Evolutionary conservation across 352 stramenopile genomes (phyloP).

Genomic region (Peronospora destructor): DNA sequence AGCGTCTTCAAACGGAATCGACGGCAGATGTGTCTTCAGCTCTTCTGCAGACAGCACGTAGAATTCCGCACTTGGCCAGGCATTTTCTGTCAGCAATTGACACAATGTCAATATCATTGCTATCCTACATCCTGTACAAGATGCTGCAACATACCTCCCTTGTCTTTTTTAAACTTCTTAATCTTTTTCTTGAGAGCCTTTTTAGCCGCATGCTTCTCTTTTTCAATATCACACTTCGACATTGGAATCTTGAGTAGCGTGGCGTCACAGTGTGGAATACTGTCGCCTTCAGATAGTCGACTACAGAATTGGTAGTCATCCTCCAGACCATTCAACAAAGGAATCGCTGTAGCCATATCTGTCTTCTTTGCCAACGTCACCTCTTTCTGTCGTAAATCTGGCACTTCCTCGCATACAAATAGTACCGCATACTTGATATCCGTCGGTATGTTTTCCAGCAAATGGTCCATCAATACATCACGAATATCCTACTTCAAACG

Average conservation of each 20-base stretch:
- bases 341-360: constrained; percentile 6
- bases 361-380: constrained; percentile 4
- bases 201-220: constrained; percentile 65
- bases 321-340: constrained; percentile 35
- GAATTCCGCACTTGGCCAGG: constrained; percentile 58
- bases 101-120: constrained; percentile 5
- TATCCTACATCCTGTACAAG: not conserved
- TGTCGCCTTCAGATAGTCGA: constrained; percentile 63
- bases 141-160: constrained; percentile 29
- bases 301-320: constrained; percentile 39
- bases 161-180: constrained; percentile 81
- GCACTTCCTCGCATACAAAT: constrained; percentile 64
- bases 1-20: constrained; percentile 45
- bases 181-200: constrained; percentile 84
- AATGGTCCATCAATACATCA: constrained; percentile 55
- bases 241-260: constrained; percentile 62
- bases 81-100: constrained; percentile 22
- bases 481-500: constrained; percentile 41
- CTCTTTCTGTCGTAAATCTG: constrained; percentile 31
- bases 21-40: constrained; percentile 43
- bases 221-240: constrained; percentile 69
- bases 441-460: constrained; percentile 47
- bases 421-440: constrained; percentile 64
- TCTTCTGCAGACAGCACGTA: constrained; percentile 67
- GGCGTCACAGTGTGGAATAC: constrained; percentile 67